Percentiles rank a stretch among this genome's conserved stretches.
Conservation (phyloP, 257 asterid species). For the Rehmannia glutinosa region DNA sequence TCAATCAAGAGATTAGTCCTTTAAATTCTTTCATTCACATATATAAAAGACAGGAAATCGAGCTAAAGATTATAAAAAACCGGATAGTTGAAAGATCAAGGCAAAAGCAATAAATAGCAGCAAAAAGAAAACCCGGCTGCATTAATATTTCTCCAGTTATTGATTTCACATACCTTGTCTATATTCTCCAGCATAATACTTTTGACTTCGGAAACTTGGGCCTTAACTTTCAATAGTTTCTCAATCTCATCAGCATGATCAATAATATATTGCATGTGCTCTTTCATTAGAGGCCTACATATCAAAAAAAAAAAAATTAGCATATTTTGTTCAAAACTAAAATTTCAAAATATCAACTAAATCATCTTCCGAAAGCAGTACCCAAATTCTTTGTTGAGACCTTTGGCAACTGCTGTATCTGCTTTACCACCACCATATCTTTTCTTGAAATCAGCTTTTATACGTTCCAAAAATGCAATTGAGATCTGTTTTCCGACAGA, state of each 20-base stretch:
- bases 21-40: too few relatives aligned
- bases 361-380: slow-evolving; percentile 28
- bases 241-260: slow-evolving; percentile 94
- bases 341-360: neutral
- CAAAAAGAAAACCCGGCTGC: neutral
- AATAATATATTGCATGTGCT: slow-evolving; percentile 85
- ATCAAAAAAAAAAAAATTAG: neutral
- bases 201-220: slow-evolving; percentile 88
- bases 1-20: too few relatives aligned
- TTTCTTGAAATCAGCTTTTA: slow-evolving; percentile 82
- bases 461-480: slow-evolving; percentile 77
- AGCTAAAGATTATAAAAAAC: too few relatives aligned
- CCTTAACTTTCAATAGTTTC: slow-evolving; percentile 82
- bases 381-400: slow-evolving; percentile 95
- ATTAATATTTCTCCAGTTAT: too few relatives aligned
- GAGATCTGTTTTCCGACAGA: slow-evolving; percentile 89
- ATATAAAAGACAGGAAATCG: too few relatives aligned
- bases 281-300: slow-evolving; percentile 77
- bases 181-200: slow-evolving; percentile 85
- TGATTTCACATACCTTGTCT: slow-evolving; percentile 60
- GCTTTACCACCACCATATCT: slow-evolving; percentile 97
- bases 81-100: neutral
- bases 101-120: neutral
- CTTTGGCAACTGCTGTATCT: slow-evolving; percentile 76
- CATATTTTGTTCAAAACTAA: neutral